phyloP scores from a whole-genome alignment of 495 filamentous ascomycete genomes.

The Tuber indicum region DNA sequence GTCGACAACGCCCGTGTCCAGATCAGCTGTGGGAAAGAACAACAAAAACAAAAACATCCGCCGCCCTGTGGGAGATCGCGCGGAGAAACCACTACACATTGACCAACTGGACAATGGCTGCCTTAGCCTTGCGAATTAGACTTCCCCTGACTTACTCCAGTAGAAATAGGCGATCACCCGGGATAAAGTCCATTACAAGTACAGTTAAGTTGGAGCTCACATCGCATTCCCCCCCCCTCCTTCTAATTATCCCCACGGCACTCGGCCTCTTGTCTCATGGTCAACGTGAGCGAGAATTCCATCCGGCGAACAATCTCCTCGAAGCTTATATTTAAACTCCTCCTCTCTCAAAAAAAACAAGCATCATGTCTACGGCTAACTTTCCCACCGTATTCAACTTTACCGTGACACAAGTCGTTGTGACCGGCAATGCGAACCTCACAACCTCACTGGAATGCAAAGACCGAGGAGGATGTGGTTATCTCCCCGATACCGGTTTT shows the following conservation, averaged over 20 bases:
- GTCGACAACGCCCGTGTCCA: not conserved
- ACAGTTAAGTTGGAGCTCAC: not conserved
- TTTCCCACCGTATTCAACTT: not conserved
- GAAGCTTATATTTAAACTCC: not conserved
- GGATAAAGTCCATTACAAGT: not conserved
- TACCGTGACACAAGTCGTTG: not conserved
- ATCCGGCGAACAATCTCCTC: not conserved
- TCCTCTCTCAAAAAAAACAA: not conserved
- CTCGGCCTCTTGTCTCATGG: not conserved
- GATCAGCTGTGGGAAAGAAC: not conserved
- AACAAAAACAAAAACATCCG: not conserved
- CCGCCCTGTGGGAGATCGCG: not conserved
- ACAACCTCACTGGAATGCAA: not conserved
- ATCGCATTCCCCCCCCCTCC: not conserved
- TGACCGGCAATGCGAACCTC: not conserved
- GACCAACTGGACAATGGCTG: not conserved
- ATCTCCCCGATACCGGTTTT: not conserved
- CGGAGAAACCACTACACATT: not conserved
- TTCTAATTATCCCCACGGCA: not conserved
- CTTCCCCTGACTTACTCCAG: not conserved
- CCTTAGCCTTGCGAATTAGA: not conserved
- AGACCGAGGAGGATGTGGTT: not conserved
- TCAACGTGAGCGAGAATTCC: not conserved
- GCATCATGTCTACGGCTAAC: not conserved
- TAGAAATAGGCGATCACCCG: not conserved